Evolutionary conservation across 768 basidiomycete species (phyloP).

Genomic region (Suillus placidus): DNA sequence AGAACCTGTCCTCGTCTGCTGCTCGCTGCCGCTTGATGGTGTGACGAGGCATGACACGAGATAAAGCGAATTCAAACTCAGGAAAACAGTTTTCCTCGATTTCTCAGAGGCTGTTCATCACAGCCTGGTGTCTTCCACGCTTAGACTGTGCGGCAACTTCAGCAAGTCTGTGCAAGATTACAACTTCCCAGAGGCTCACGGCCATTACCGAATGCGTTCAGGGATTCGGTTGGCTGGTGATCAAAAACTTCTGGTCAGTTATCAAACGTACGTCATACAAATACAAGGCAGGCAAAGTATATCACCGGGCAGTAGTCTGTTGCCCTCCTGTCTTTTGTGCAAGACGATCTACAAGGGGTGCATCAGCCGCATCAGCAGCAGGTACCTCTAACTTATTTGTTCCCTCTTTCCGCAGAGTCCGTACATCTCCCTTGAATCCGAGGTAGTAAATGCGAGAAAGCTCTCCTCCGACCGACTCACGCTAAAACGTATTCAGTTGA

Average conservation of each 20-base stretch:
- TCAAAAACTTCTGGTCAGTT: not conserved
- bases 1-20: not conserved
- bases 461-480: slow-evolving; percentile 68
- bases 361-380: slow-evolving; percentile 80
- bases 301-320: slow-evolving; percentile 63
- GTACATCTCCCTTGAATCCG: slow-evolving; percentile 80
- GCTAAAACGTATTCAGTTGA: slow-evolving; percentile 40
- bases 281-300: slow-evolving; percentile 4
- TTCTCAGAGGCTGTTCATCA: not conserved
- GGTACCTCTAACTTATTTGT: slow-evolving; percentile 70
- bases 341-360: slow-evolving; percentile 61
- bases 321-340: slow-evolving; percentile 58
- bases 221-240: not conserved
- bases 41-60: not conserved
- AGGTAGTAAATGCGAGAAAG: slow-evolving; percentile 72
- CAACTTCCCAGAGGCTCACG: not conserved
- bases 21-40: not conserved
- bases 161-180: not conserved
- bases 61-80: not conserved
- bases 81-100: not conserved
- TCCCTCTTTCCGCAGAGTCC: slow-evolving; percentile 56
- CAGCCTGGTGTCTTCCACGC: slow-evolving; percentile 14
- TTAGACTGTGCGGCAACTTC: slow-evolving; percentile 17
- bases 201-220: not conserved
- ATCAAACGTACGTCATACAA: not conserved